A percentile compares a stretch with the other conserved stretches of the same genome.
These are phyloP conservation scores for Penicillium pulvis DNA, from an alignment of 495 filamentous ascomycete species.

Conservation along the genomic window DNA sequence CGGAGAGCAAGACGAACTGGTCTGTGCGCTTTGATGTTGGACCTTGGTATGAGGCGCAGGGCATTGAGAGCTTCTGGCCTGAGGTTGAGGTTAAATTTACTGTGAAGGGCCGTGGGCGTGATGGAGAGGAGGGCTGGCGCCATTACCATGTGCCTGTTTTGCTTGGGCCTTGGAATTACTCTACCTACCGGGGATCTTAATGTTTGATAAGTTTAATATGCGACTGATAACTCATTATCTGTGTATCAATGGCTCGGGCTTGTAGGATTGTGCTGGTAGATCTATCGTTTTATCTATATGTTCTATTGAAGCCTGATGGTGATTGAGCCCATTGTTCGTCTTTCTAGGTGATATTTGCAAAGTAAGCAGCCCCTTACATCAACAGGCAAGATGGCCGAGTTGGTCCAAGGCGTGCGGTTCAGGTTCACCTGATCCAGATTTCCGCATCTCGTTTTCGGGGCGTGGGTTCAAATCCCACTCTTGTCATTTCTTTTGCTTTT, in stretches of 20 bases:
- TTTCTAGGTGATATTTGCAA: conserved; percentile 5
- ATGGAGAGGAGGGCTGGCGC: conserved; percentile 63
- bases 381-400: conserved; percentile 41
- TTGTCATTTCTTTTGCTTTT: conserved; percentile 30
- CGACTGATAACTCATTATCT: too few species aligned
- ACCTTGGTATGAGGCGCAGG: conserved; percentile 69
- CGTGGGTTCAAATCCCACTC: conserved; percentile 45
- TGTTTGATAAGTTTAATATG: background rate
- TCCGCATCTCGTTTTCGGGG: conserved; percentile 31
- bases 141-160: conserved; percentile 94
- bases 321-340: too few species aligned
- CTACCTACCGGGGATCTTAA: conserved; percentile 79
- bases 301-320: too few species aligned
- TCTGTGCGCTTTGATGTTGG: conserved; percentile 77
- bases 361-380: background rate
- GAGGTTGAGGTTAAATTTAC: conserved; percentile 87
- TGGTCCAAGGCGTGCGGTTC: conserved; percentile 42
- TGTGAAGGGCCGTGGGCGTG: conserved; percentile 57
- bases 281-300: too few species aligned
- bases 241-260: too few species aligned
- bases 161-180: conserved; percentile 87
- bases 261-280: too few species aligned
- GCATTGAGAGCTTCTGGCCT: conserved; percentile 81
- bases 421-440: conserved; percentile 34
- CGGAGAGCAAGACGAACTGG: conserved; percentile 60